Conservation (phyloP, 2,329 filamentous ascomycete genomes). For the Neobulgaria alba region DNA sequence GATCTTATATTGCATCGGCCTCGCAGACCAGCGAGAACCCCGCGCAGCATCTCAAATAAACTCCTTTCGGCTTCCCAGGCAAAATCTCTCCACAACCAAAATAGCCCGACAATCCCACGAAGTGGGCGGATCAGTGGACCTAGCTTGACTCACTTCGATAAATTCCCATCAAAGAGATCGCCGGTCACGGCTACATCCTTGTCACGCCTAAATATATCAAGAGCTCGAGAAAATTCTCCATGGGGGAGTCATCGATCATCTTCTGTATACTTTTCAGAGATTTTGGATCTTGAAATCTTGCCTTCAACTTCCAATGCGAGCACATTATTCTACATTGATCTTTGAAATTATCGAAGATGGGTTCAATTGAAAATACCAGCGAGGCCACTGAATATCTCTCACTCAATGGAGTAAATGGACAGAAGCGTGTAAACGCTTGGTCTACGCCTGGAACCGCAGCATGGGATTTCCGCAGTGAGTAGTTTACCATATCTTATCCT, state of each 20-base stretch:
- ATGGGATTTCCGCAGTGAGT: neutral
- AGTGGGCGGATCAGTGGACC: neutral
- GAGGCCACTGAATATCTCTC: neutral
- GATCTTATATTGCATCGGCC: too few species aligned
- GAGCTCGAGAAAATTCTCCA: neutral
- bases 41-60: too few species aligned
- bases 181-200: neutral
- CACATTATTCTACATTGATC: neutral
- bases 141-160: neutral
- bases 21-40: too few species aligned
- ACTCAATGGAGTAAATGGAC: neutral
- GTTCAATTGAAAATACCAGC: neutral
- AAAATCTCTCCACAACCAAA: neutral
- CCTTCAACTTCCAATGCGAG: neutral
- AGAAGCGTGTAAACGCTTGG: neutral
- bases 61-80: too few species aligned
- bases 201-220: neutral
- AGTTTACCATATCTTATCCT: too few species aligned
- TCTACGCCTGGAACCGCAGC: neutral
- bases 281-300: neutral
- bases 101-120: neutral
- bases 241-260: neutral
- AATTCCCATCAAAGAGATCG: neutral
- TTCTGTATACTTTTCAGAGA: neutral
- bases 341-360: neutral